Base-by-base conservation (phyloP, 23 red algal species). In the Agarophyton chilense region DNA sequence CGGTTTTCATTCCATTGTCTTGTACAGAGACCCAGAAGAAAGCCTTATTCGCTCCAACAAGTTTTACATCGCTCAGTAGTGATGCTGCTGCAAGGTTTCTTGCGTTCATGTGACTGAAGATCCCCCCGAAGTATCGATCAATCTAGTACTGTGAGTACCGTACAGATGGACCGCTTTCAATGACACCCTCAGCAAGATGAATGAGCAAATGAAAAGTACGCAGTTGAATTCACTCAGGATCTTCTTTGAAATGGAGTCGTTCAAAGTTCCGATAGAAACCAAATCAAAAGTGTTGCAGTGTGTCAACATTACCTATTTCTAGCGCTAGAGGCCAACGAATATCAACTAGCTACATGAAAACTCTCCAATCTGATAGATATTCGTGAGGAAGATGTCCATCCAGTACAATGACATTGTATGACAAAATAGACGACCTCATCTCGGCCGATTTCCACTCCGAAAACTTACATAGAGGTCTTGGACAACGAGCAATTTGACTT, bases 251-350 rank as follows among this genome's bases (percentile, higher is more conserved):
- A 18, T 81, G 61, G n/a, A 61, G 21, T 16, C 38, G 18, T 39
- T 81, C 77, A 61, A 81, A 54, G 12, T 81, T 49, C 6, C 51
- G 46, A 55, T 36, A 81, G 53, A 81, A 81, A n/a, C 61, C 25
- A 35, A 35, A 3, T 33, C 25, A 66, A 35, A 66, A 3, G 35
- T 34, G 3, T 39, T 17, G 12, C 13, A 66, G 25, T 18, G 4
- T 66, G 12, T 28, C 61, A 29, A 61, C 13, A 32, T 43, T 14
- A 21, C 11, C 25, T 50, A 61, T 46, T 22, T 14, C 18, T 38
- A 49, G 11, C 2, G 10, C 35, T 81, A 32, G 8, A 54, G 0
- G 77, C 49, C 36, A 43, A 40, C 52, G 16, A 34, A 81, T 49
- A 0, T 60, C 52, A 5, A 81, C 14, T 5, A 81, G 19, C 35